Percentiles rank a stretch among this genome's conserved stretches.
Evolutionary conservation across 2,329 filamentous ascomycete species (phyloP).

Genomic region (Pezicula radicicola): DNA sequence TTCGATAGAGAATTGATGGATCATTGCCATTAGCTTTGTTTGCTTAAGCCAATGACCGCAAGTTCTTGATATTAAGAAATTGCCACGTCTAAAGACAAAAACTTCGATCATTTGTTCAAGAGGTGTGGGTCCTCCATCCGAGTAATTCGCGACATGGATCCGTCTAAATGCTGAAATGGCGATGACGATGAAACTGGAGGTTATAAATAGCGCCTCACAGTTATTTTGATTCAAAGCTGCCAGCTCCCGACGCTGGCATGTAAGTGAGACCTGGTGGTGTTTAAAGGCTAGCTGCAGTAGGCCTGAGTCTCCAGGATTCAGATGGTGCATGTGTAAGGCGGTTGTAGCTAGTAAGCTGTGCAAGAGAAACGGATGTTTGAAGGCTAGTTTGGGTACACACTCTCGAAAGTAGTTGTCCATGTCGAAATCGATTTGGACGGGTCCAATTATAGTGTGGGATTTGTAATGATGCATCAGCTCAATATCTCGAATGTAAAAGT

Average conservation of each 20-base stretch:
- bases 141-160: not conserved
- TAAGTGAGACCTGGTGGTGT: not conserved
- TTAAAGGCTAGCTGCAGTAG: not conserved
- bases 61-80: no score
- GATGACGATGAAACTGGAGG: not conserved
- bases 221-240: not conserved
- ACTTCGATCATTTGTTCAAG: not conserved
- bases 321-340: not conserved
- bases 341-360: not conserved
- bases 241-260: not conserved
- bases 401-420: not conserved
- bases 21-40: no score
- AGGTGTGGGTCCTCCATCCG: not conserved
- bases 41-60: no score
- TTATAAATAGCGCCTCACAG: not conserved
- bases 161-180: not conserved
- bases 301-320: not conserved
- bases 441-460: not conserved
- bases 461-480: not conserved
- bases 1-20: no score
- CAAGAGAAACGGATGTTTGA: not conserved
- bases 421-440: not conserved
- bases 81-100: not conserved
- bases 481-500: not conserved
- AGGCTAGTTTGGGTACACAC: not conserved